Evolutionary conservation across 2,329 filamentous ascomycete species (phyloP).

Genomic region (Arthrocladium fulminans): DNA sequence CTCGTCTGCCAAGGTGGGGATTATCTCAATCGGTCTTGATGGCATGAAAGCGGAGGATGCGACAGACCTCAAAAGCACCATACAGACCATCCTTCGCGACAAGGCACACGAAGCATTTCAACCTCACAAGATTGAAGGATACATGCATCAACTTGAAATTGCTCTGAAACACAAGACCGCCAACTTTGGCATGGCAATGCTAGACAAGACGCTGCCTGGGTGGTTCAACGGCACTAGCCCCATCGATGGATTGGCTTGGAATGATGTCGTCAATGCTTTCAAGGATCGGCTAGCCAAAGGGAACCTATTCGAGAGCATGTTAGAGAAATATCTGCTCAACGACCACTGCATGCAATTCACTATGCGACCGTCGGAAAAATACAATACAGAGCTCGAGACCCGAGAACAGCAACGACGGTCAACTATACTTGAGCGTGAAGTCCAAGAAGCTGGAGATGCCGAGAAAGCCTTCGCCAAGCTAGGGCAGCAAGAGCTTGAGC

Average conservation of each 20-base stretch:
- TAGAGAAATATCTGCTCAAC: slow-evolving; percentile 85
- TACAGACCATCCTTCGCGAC: slow-evolving; percentile 63
- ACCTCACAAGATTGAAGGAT: slow-evolving; percentile 80
- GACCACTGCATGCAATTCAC: slow-evolving; percentile 84
- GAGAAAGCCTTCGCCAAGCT: slow-evolving; percentile 63
- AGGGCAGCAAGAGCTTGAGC: slow-evolving; percentile 66
- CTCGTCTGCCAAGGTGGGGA: slow-evolving; percentile 62
- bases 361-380: slow-evolving; percentile 77
- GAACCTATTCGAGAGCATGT: slow-evolving; percentile 70
- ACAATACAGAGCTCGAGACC: slow-evolving; percentile 60
- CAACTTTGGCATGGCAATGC: slow-evolving; percentile 82
- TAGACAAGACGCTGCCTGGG: slow-evolving; percentile 77
- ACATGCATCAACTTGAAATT: slow-evolving; percentile 90
- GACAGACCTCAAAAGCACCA: slow-evolving; percentile 62
- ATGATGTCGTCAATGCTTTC: slow-evolving; percentile 76
- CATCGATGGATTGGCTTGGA: slow-evolving; percentile 85
- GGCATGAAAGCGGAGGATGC: slow-evolving; percentile 80
- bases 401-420: slow-evolving; percentile 71
- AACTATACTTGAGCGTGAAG: slow-evolving; percentile 42
- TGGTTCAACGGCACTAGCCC: slow-evolving; percentile 97
- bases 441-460: slow-evolving; percentile 59
- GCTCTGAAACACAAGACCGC: slow-evolving; percentile 92
- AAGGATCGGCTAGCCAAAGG: slow-evolving; percentile 61
- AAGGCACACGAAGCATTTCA: slow-evolving; percentile 72
- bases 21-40: slow-evolving; percentile 84